phyloP scores from a whole-genome alignment of 78 protist genomes.

The Fonticula alba region DNA sequence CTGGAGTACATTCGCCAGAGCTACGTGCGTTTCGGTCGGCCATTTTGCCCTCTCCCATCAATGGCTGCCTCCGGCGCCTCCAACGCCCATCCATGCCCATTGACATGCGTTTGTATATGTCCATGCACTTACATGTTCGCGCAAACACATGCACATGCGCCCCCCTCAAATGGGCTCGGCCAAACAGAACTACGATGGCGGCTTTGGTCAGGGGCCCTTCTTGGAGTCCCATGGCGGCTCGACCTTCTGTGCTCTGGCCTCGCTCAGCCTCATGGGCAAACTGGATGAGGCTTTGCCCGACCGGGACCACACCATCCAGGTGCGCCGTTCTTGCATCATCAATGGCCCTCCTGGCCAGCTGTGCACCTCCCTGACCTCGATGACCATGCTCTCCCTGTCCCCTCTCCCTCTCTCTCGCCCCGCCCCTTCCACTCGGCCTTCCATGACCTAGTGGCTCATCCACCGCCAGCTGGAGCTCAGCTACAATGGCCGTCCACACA shows the following conservation, averaged over 20 bases:
- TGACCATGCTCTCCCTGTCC: not conserved
- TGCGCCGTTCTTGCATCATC: not conserved
- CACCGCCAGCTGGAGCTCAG: conserved; percentile 53
- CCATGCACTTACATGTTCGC: too few relatives aligned
- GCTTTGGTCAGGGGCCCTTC: not conserved
- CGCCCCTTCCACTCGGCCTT: too few relatives aligned
- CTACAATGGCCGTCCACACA: conserved; percentile 83
- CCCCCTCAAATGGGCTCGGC: too few relatives aligned
- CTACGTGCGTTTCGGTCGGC: not conserved
- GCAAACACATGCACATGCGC: too few relatives aligned
- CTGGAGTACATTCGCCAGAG: conserved; percentile 9
- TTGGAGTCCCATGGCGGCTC: conserved; percentile 25
- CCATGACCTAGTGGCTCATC: conserved; percentile 1
- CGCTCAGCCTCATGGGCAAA: conserved; percentile 27
- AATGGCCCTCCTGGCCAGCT: not conserved
- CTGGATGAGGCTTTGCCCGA: not conserved
- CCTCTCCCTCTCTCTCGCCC: not conserved
- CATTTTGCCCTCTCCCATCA: too few relatives aligned
- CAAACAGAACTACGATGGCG: too few relatives aligned
- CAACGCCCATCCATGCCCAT: too few relatives aligned
- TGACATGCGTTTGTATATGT: too few relatives aligned
- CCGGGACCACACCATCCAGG: not conserved
- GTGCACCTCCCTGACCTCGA: not conserved
- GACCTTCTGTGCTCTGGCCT: conserved; percentile 44
- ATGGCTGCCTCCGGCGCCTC: too few relatives aligned